phyloP scores from a whole-genome alignment of 495 filamentous ascomycete species.

The Aspergillus hancockii region DNA sequence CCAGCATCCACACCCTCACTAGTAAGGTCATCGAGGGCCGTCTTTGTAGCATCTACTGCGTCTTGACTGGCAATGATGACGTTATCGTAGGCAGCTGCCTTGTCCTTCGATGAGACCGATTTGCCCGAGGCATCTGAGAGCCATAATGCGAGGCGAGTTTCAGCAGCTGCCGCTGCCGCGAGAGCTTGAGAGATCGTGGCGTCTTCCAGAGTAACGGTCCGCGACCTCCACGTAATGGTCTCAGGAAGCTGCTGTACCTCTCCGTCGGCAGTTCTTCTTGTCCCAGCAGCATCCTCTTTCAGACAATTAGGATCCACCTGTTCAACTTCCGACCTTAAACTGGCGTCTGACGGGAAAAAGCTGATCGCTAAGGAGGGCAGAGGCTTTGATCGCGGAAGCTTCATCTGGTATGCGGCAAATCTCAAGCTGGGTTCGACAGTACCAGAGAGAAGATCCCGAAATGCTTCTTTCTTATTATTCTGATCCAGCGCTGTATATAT shows the following conservation, averaged over 20 bases:
- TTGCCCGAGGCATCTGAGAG: constrained; percentile 37
- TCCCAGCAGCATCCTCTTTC: constrained; percentile 60
- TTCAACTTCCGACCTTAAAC: constrained; percentile 66
- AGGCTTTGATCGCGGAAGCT: constrained; percentile 78
- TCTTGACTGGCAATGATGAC: constrained; percentile 91
- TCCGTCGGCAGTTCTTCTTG: constrained; percentile 52
- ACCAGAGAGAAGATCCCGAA: constrained; percentile 78
- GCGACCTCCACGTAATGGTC: constrained; percentile 83
- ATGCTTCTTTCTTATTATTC: constrained; percentile 65
- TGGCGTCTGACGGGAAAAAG: constrained; percentile 64
- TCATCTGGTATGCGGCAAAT: constrained; percentile 89
- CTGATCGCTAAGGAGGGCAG: constrained; percentile 75
- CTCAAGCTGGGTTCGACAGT: constrained; percentile 92
- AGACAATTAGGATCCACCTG: constrained; percentile 71
- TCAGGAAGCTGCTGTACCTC: constrained; percentile 63
- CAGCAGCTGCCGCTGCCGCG: constrained; percentile 54
- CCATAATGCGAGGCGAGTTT: constrained; percentile 52
- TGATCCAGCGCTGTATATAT: constrained; percentile 79
- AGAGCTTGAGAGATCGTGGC: constrained; percentile 83
- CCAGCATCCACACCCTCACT: constrained; percentile 81
- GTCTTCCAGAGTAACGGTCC: constrained; percentile 87
- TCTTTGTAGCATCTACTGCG: constrained; percentile 87
- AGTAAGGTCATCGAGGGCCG: constrained; percentile 84
- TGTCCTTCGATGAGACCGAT: constrained; percentile 50
- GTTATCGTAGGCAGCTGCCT: constrained; percentile 85